A percentile compares a stretch with the other conserved stretches of the same genome.
These are phyloP conservation scores for Fusarium robinianum DNA, from an alignment of 2,329 filamentous ascomycete species.

Conservation along the genomic window DNA sequence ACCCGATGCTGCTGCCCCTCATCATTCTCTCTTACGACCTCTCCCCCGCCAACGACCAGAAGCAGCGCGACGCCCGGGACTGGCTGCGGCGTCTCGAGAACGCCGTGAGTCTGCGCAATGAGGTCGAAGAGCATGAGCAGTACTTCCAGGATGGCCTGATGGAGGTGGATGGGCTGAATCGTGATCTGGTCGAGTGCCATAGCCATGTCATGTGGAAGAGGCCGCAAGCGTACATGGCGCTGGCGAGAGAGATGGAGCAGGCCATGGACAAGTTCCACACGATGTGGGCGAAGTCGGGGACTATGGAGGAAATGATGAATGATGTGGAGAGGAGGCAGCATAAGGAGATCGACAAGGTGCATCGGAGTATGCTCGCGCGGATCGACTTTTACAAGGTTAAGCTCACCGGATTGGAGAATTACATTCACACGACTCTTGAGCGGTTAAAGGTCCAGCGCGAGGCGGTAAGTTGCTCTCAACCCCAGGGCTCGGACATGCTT, in stretches of 20 bases:
- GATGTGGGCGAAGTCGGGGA: slow-evolving; percentile 27
- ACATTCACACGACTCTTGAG: slow-evolving; percentile 65
- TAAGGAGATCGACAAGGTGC: slow-evolving; percentile 49
- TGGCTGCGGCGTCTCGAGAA: slow-evolving; percentile 66
- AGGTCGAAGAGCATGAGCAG: slow-evolving; percentile 60
- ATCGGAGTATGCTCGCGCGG: slow-evolving; percentile 57
- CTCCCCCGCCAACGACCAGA: slow-evolving; percentile 59
- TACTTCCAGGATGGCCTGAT: slow-evolving; percentile 58
- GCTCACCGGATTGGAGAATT: slow-evolving; percentile 64
- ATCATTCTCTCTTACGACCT: slow-evolving; percentile 64
- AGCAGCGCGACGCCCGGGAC: slow-evolving; percentile 65
- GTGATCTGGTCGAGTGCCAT: slow-evolving; percentile 67
- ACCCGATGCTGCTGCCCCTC: slow-evolving; percentile 62
- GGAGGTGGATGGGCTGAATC: slow-evolving; percentile 63
- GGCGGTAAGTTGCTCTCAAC: slow-evolving; percentile 51
- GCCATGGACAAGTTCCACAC: slow-evolving; percentile 52
- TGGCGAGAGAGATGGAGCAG: slow-evolving; percentile 53
- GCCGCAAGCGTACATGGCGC: slow-evolving; percentile 63
- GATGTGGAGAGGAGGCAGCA: slow-evolving; percentile 37
- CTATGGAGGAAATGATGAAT: slow-evolving; percentile 21
- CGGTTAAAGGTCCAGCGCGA: slow-evolving; percentile 64
- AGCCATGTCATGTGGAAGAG: slow-evolving; percentile 66
- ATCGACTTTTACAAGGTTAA: slow-evolving; percentile 66
- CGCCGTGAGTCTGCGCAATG: slow-evolving; percentile 63
- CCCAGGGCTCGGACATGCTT: neutral